Evolutionary conservation across 805 yeast species (phyloP).

Genomic region (Hanseniaspora thailandica): DNA sequence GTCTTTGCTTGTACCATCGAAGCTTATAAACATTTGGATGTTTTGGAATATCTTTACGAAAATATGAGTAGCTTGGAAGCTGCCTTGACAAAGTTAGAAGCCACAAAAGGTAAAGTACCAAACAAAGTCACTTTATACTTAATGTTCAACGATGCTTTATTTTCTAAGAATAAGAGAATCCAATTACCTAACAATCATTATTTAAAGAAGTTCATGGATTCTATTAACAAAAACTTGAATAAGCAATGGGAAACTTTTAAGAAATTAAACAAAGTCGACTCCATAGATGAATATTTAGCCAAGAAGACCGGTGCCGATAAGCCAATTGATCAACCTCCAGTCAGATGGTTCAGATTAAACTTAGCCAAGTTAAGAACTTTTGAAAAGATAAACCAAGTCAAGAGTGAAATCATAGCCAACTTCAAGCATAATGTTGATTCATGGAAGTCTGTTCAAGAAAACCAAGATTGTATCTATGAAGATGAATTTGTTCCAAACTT

Average conservation of each 20-base stretch:
- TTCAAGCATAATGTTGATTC: slow-evolving; percentile 36
- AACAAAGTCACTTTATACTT: slow-evolving; percentile 33
- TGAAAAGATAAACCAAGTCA: slow-evolving; percentile 23
- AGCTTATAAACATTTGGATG: slow-evolving; percentile 58
- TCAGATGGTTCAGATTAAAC: slow-evolving; percentile 72
- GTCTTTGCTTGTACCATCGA: slow-evolving; percentile 73
- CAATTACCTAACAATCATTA: slow-evolving; percentile 76
- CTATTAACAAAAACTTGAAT: slow-evolving; percentile 59
- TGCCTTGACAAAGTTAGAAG: slow-evolving; percentile 43
- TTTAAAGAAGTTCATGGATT: slow-evolving; percentile 65
- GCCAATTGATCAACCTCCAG: slow-evolving; percentile 47
- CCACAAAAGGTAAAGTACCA: slow-evolving; percentile 39
- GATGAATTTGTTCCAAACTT: slow-evolving; percentile 67
- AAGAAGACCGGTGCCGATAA: slow-evolving; percentile 15
- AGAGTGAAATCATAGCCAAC: slow-evolving; percentile 24
- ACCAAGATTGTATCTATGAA: slow-evolving; percentile 49
- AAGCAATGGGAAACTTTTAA: slow-evolving; percentile 75
- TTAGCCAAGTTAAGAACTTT: slow-evolving; percentile 38
- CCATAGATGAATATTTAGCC: slow-evolving; percentile 18
- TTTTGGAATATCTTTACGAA: slow-evolving; percentile 49
- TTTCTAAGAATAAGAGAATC: slow-evolving; percentile 66
- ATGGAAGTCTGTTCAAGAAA: slow-evolving; percentile 32
- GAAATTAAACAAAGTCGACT: slow-evolving; percentile 52
- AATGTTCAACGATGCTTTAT: slow-evolving; percentile 68
- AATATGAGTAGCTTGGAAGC: slow-evolving; percentile 25